Base-by-base conservation (phyloP, 1,284 basidiomycete species). In the Sporisorium iseilematis-ciliati region DNA sequence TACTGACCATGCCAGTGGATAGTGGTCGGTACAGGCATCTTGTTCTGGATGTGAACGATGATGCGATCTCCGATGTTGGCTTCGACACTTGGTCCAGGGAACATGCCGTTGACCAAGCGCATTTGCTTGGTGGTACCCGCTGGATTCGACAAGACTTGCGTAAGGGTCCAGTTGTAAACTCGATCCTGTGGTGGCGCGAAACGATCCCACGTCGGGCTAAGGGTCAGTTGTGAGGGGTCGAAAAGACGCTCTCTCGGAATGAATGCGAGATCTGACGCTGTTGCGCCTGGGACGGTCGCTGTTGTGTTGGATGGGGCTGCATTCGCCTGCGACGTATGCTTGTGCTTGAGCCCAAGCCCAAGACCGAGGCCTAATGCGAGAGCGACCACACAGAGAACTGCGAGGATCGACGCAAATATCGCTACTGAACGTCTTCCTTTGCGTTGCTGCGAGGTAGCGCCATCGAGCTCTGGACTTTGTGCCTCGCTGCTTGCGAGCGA, bases 331-430 rank as follows among this genome's bases (percentile, higher is more conserved):
- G 62, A 62, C 43, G 74, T 65, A 29, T 73, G 63, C 33, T 68
- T 63, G 56, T 85, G 82, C 52, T 81, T 79, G 18, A 85, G 70
- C 0, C 86, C 86, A 12, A 88, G 75, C 7, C 87, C 87, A 18
- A 88, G 86, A 6, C 86, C 87, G 2, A 88, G 82, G 0, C 86
- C 86, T 8, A 88, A 81, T 0, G 73, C 85, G 18, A 87, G 77
- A 16, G 76, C 85, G 7, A 87, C 80, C 7, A 84, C 68, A 31
- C 85, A 65, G 43, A 84, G 16, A 18, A 75, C 33, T 2, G 52
- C 60, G 1, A 14, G 52, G 5, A 57, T 4, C 3, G 51, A 21
- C 0, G 53, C 57, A 2, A 74, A 2, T 2, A 65, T 31, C 3
- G 25, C n/a, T 21, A 26, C 25, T 7, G 48, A 33, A 14, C 66